Evolutionary conservation across 768 basidiomycete species (phyloP), one percentile per base, ranked within the genome.

Genomic region (Cystobasidium onofrii): DNA sequence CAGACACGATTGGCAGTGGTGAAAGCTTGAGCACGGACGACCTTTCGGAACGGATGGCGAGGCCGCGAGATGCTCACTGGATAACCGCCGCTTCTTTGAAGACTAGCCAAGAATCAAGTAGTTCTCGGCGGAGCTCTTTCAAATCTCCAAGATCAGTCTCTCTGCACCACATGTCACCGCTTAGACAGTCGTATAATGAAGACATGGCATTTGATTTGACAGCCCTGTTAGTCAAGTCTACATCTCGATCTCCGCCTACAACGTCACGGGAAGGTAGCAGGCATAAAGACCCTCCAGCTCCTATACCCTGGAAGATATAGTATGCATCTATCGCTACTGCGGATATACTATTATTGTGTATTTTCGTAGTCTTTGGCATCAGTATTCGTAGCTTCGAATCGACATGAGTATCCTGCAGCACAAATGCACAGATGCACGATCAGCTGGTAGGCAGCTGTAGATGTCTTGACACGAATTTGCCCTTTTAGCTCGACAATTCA

Each of bases 241-340:
- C 17, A 15, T 33, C 57, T 4, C 57, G 25, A 3, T 61, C 57
- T 4, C 57, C 57, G n/a, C 57, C 57, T 15, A 25, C 23, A 15
- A 25, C 64, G 31, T 10, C 18, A 2, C 60, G 60, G 9, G 12
- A 9, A 4, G 17, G 31, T 4, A 61, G 12, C 4, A 50, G 46
- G 4, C 46, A 50, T 15, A 15, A 20, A 50, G 20, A 50, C n/a
- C 13, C 23, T 15, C 29, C 57, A 61, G 57, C 34, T 4, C 57
- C 57, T 39, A 61, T 39, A 29, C 13, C 57, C 15, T 61, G 57
- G 57, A 61, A 61, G 25, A 33, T 61, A 15, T 61, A 61, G 57
- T 61, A 33, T 3, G 23, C n/a, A 39, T 61, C 18, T 12, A 23
- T 55, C 10, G 41, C 41, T 18, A 43, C 41, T 9, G 41, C n/a